These are phyloP conservation scores for Senna siamea DNA, from an alignment of 306 rosid genomes.

Conservation along the genomic window DNA sequence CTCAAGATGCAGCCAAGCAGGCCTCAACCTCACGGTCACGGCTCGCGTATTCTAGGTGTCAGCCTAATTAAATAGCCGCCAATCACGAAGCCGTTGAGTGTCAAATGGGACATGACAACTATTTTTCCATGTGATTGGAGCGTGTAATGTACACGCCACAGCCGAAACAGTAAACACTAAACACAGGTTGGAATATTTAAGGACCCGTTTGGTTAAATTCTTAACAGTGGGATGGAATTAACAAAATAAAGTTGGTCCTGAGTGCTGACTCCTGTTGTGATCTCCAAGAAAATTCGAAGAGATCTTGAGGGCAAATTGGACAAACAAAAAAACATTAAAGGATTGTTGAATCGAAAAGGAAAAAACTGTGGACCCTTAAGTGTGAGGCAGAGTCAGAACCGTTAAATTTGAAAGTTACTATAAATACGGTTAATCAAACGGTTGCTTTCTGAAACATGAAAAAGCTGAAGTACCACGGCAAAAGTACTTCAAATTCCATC, in stretches of 20 bases:
- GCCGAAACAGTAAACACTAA: too few species aligned
- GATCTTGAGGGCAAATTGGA: conserved; percentile 26
- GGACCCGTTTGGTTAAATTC: conserved; percentile 19
- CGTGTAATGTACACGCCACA: conserved; percentile 1
- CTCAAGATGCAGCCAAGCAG: neutral
- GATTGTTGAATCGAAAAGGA: conserved; percentile 4
- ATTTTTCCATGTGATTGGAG: conserved; percentile 34
- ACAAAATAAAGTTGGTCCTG: neutral
- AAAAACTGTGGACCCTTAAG: conserved; percentile 26
- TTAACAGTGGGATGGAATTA: too few species aligned
- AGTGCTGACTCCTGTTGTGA: too few species aligned
- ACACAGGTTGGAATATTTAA: neutral
- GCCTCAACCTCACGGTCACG: neutral
- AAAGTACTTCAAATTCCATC: conserved; percentile 44
- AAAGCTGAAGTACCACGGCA: conserved; percentile 64
- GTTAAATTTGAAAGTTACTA: conserved; percentile 46
- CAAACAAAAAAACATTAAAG: neutral
- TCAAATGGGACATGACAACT: conserved; percentile 36
- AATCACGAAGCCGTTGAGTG: conserved; percentile 39
- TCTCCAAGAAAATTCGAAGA: neutral
- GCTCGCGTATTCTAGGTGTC: neutral
- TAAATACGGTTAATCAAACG: conserved; percentile 27
- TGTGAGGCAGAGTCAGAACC: conserved; percentile 43
- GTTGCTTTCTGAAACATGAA: neutral
- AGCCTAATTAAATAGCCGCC: conserved; percentile 14